Conservation (phyloP, 352 stramenopile genomes). For the Achlya hypogyna region DNA sequence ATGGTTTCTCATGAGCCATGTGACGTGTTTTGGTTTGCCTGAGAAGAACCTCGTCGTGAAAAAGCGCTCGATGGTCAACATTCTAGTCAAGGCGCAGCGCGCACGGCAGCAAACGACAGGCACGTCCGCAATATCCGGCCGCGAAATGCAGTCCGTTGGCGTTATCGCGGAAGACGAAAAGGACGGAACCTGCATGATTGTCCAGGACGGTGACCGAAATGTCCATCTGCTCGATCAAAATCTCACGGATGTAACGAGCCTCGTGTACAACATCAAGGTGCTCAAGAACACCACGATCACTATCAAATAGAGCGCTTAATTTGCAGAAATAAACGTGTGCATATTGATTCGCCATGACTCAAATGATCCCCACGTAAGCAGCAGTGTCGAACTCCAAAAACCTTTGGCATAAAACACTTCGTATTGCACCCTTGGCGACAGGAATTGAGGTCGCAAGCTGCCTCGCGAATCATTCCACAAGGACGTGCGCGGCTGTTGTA, state of each 20-base stretch:
- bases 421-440: no score
- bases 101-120: background rate
- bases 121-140: background rate
- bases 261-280: background rate
- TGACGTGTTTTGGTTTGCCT: constrained; percentile 14
- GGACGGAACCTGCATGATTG: background rate
- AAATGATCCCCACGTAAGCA: no score
- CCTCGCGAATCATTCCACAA: no score
- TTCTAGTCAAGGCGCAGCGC: background rate
- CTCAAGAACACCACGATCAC: background rate
- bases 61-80: background rate
- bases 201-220: background rate
- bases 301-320: background rate
- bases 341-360: no score
- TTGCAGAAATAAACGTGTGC: background rate
- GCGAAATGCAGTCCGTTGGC: background rate
- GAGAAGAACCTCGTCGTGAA: background rate
- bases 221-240: background rate
- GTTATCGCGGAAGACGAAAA: background rate
- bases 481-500: no score
- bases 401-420: no score
- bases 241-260: background rate
- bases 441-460: no score
- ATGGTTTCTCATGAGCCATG: constrained; percentile 13
- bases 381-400: no score